Evolutionary conservation across 1,284 basidiomycete species (phyloP).

Genomic region (Melanopsichium pennsylvanicum): DNA sequence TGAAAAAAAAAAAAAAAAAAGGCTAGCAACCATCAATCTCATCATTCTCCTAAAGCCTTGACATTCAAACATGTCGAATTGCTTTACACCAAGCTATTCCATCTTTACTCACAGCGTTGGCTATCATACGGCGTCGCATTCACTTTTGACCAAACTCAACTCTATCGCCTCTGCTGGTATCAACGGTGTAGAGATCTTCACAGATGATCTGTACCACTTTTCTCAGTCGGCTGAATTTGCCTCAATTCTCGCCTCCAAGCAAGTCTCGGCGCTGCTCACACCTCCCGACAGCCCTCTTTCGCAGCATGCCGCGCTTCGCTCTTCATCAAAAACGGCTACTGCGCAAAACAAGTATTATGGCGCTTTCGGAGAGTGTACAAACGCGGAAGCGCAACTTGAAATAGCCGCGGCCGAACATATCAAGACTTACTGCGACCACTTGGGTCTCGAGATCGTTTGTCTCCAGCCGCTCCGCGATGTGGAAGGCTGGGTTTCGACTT

Average conservation of each 20-base stretch:
- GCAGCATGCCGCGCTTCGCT: background rate
- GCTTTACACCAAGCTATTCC: constrained; percentile 7
- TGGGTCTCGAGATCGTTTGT: constrained; percentile 56
- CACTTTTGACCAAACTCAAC: constrained; percentile 18
- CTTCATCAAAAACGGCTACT: background rate
- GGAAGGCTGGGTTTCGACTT: constrained; percentile 54
- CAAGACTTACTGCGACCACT: constrained; percentile 23
- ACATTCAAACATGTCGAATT: background rate
- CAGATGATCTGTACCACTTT: constrained; percentile 20
- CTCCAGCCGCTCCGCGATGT: constrained; percentile 65
- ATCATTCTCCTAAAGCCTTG: too few species aligned
- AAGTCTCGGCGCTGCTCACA: background rate
- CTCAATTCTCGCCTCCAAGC: background rate
- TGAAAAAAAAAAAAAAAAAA: too few species aligned
- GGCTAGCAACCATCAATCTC: too few species aligned
- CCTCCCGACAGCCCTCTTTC: constrained; percentile 16
- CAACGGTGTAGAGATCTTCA: constrained; percentile 30
- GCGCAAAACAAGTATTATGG: constrained; percentile 13
- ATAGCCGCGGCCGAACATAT: constrained; percentile 56
- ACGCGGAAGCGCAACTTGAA: constrained; percentile 9
- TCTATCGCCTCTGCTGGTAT: constrained; percentile 7
- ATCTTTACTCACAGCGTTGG: constrained; percentile 35
- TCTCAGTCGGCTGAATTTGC: constrained; percentile 5
- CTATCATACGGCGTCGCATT: constrained; percentile 16
- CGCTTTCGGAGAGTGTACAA: constrained; percentile 30